These are phyloP conservation scores for Jimgerdemannia lactiflua DNA, from an alignment of 192 early-diverging fungal genomes.

Conservation along the genomic window DNA sequence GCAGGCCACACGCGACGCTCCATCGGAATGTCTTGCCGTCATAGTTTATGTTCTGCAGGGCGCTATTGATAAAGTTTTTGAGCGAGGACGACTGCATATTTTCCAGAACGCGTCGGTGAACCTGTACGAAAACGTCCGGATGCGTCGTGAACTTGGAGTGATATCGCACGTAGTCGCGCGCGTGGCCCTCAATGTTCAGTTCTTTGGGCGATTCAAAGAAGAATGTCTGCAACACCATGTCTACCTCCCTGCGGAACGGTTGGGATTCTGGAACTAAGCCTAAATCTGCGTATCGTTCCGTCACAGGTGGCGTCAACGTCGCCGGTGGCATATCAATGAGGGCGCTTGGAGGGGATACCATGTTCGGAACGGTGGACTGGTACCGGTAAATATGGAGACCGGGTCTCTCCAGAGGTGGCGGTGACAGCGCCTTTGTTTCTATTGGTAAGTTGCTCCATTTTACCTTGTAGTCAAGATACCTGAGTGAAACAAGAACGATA, in stretches of 20 bases:
- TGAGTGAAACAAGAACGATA: background rate
- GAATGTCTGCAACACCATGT: slow-evolving; percentile 21
- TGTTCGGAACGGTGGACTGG: background rate
- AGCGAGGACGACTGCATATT: slow-evolving; percentile 14
- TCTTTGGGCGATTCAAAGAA: slow-evolving; percentile 24
- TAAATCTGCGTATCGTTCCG: background rate
- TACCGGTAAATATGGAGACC: background rate
- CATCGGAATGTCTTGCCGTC: slow-evolving; percentile 18
- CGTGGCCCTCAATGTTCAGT: slow-evolving; percentile 9
- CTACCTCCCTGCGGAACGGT: slow-evolving; percentile 21
- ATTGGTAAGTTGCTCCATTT: slow-evolving; percentile 12
- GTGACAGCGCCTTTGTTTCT: slow-evolving; percentile 4
- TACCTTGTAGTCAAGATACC: slow-evolving; percentile 12
- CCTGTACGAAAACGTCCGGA: slow-evolving; percentile 11
- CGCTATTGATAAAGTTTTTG: slow-evolving; percentile 18
- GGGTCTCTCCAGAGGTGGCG: slow-evolving; percentile 13
- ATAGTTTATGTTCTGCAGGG: slow-evolving; percentile 21
- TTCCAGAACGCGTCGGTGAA: slow-evolving; percentile 6
- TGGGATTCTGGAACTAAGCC: slow-evolving; percentile 11
- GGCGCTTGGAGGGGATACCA: background rate
- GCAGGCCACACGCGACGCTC: slow-evolving; percentile 3
- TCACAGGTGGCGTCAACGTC: background rate
- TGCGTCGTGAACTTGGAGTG: slow-evolving; percentile 14
- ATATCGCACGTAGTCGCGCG: slow-evolving; percentile 9
- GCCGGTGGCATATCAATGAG: background rate